Evolutionary conservation across 2,329 filamentous ascomycete species (phyloP).

Genomic region (Ophiostoma angusticollis): DNA sequence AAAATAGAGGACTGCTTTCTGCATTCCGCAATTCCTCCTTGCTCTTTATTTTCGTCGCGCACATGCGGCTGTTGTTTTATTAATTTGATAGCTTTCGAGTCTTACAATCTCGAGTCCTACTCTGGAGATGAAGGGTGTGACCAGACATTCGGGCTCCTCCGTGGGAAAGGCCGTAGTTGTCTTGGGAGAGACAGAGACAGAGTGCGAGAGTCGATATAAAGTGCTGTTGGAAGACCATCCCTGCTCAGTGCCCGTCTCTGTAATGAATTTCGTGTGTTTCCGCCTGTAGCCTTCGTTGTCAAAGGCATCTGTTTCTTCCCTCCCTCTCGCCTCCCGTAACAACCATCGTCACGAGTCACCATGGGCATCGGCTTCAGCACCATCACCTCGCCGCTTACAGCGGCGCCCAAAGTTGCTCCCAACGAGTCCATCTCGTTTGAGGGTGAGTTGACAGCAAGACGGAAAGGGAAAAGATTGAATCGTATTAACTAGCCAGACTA

Average conservation of each 20-base stretch:
- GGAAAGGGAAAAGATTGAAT: neutral
- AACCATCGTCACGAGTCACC: no score
- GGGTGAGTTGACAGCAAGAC: conserved; percentile 1
- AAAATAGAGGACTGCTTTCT: no score
- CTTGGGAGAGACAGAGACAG: neutral
- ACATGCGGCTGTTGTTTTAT: no score
- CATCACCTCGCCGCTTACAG: neutral
- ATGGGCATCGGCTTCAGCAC: conserved; percentile 12
- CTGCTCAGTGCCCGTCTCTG: no score
- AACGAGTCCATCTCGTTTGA: conserved; percentile 11
- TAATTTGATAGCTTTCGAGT: no score
- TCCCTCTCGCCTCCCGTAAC: neutral
- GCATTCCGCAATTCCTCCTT: no score
- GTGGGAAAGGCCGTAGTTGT: conserved; percentile 2
- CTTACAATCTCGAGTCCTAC: no score
- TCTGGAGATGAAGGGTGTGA: conserved; percentile 5
- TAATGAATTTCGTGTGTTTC: no score
- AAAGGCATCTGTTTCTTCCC: neutral
- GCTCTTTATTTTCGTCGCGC: no score
- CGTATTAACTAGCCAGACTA: conserved; percentile 27
- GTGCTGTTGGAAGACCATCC: no score
- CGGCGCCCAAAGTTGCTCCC: neutral
- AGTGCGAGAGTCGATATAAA: neutral
- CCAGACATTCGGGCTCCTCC: conserved; percentile 9
- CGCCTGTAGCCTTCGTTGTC: no score